Evolutionary conservation across 345 rosid genomes (phyloP).

Genomic region (Populus pruinosa): DNA sequence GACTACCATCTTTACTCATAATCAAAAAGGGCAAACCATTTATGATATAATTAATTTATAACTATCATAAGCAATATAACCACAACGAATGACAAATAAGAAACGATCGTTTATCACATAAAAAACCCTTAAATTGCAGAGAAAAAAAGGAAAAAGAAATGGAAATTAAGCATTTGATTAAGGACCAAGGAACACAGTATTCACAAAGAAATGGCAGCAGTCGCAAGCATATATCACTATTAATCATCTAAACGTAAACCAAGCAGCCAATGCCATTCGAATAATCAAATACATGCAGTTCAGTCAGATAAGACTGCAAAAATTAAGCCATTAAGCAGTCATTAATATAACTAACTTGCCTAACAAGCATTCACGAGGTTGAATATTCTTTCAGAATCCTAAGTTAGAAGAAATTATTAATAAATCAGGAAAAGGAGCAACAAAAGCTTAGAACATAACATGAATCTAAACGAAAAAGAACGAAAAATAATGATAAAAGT

Average conservation of each 20-base stretch:
- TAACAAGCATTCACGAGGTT: conserved; percentile 9
- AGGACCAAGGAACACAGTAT: background rate
- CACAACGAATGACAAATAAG: background rate
- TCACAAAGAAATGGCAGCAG: background rate
- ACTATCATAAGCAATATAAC: background rate
- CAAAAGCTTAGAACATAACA: background rate
- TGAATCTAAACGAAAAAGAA: background rate
- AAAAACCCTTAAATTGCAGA: no score
- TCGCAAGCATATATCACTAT: background rate
- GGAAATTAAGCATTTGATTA: background rate
- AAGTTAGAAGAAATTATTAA: background rate
- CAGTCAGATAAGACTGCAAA: background rate
- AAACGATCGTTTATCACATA: no score
- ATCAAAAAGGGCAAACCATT: background rate
- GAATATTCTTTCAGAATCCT: background rate
- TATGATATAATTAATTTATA: background rate
- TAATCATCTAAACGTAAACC: background rate
- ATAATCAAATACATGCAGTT: background rate
- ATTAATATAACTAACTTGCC: conserved; percentile 14
- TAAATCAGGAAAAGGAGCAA: background rate
- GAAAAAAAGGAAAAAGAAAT: background rate
- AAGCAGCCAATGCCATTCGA: background rate
- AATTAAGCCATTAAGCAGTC: background rate
- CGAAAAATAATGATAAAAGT: background rate
- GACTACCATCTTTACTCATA: background rate